phyloP scores from a whole-genome alignment of 176 grass and related monocot species.

The Bonia amplexicaulis region DNA sequence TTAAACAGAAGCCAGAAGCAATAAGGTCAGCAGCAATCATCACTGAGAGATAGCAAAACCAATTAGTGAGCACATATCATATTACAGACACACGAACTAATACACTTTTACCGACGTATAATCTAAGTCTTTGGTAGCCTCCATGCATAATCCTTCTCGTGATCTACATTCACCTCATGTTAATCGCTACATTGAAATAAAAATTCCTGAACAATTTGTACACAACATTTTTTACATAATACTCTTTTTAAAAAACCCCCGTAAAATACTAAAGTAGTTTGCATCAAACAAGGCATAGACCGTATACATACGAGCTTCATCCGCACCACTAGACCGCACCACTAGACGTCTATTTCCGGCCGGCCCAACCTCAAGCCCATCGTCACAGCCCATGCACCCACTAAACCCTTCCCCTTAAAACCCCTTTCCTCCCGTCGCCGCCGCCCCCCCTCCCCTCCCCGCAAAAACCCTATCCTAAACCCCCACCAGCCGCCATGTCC shows the following conservation, averaged over 20 bases:
- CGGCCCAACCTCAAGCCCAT: background rate
- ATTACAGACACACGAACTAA: too few species aligned
- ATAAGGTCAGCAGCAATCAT: too few species aligned
- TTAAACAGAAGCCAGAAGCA: too few species aligned
- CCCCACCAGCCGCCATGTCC: slow-evolving; percentile 51
- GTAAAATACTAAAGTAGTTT: background rate
- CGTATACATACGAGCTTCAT: background rate
- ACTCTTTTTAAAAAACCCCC: background rate
- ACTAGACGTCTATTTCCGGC: too few species aligned
- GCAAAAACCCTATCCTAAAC: slow-evolving; percentile 20
- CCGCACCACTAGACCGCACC: too few species aligned
- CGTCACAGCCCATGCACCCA: background rate
- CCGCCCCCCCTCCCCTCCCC: background rate
- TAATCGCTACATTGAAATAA: background rate
- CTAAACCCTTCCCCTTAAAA: slow-evolving; percentile 51
- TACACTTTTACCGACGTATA: too few species aligned
- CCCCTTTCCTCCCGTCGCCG: slow-evolving; percentile 3
- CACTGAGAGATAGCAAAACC: too few species aligned
- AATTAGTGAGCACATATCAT: too few species aligned
- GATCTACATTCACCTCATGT: background rate
- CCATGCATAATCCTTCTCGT: too few species aligned
- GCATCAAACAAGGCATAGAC: background rate
- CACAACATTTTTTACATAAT: background rate
- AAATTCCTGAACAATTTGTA: background rate
- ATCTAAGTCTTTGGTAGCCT: too few species aligned